Conservation (phyloP, 2,329 filamentous ascomycete genomes). For the Didymosphaeria variabile region DNA sequence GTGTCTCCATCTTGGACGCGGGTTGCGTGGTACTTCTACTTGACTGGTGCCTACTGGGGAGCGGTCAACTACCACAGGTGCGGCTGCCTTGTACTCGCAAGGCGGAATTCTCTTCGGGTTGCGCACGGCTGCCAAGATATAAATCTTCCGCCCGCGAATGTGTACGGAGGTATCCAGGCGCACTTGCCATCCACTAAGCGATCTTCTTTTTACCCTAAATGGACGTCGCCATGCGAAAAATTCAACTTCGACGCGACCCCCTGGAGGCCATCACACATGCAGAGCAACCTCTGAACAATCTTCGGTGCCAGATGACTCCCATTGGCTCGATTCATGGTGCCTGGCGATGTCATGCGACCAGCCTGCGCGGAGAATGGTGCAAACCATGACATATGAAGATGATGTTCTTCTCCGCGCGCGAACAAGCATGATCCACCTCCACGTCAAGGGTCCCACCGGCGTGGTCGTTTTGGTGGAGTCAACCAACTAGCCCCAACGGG, state of each 20-base stretch:
- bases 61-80: neutral
- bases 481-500: neutral
- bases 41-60: neutral
- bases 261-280: too few species aligned
- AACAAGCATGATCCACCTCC: neutral
- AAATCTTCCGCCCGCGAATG: neutral
- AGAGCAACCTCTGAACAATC: neutral
- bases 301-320: neutral
- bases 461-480: neutral
- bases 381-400: neutral
- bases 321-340: neutral
- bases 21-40: neutral
- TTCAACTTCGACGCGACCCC: too few species aligned
- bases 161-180: neutral
- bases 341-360: too few species aligned
- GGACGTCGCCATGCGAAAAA: neutral
- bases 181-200: neutral
- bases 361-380: too few species aligned
- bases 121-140: constrained; percentile 4
- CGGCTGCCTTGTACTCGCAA: constrained; percentile 4
- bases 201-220: neutral
- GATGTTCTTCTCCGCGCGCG: neutral
- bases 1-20: constrained; percentile 4
- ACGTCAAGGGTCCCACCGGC: neutral
- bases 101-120: constrained; percentile 7